Evolutionary conservation across 208 protist species (phyloP).

Genomic region (Crithidia fasciculata): DNA sequence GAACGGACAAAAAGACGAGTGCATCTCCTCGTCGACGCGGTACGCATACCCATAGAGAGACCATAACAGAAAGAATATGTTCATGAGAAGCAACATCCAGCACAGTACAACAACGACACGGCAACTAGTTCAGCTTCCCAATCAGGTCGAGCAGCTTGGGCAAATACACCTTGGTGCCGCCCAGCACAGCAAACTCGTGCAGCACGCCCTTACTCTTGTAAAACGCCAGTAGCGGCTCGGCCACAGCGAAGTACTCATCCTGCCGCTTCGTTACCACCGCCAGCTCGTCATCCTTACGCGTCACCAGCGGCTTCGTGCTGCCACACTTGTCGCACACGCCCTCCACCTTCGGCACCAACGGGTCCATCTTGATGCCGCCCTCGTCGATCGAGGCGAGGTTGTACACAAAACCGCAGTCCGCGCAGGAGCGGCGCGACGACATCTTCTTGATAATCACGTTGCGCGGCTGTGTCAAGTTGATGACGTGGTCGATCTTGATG

Average conservation of each 20-base stretch:
- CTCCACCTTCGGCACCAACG: conserved; percentile 70
- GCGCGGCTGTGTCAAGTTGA: conserved; percentile 79
- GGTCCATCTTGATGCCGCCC: conserved; percentile 82
- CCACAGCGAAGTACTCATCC: conserved; percentile 61
- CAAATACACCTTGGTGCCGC: conserved; percentile 67
- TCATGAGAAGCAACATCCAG: too few relatives aligned
- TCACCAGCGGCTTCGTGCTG: conserved; percentile 61
- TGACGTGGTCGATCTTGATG: conserved; percentile 73
- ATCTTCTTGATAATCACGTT: conserved; percentile 81
- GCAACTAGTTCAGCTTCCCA: conserved; percentile 13
- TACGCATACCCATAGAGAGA: too few relatives aligned
- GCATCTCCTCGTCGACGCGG: too few relatives aligned
- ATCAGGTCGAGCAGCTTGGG: conserved; percentile 78
- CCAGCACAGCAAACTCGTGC: conserved; percentile 72
- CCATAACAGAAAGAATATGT: too few relatives aligned
- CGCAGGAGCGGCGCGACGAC: conserved; percentile 68
- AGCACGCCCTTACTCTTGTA: conserved; percentile 68
- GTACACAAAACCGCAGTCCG: conserved; percentile 78
- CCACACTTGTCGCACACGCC: conserved; percentile 85
- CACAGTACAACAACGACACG: background rate
- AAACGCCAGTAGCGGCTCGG: conserved; percentile 63
- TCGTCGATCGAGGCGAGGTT: conserved; percentile 75
- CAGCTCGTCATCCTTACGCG: conserved; percentile 68
- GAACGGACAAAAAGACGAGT: background rate
- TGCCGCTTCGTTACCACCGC: conserved; percentile 63